phyloP scores from a whole-genome alignment of 139 green algal genomes.

The Asterochloris erici region DNA sequence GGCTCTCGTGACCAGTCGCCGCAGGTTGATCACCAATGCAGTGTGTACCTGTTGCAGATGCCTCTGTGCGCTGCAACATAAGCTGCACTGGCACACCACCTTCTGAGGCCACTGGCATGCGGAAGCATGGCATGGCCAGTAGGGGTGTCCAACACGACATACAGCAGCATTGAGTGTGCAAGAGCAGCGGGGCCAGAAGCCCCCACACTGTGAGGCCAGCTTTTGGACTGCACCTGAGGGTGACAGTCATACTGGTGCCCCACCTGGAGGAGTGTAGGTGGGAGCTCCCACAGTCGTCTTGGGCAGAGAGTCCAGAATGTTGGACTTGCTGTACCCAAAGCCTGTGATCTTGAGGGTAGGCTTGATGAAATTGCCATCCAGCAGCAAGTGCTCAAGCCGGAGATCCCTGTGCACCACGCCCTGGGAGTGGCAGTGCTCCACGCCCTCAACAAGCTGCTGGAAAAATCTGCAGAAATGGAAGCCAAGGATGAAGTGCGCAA shows the following conservation, averaged over 20 bases:
- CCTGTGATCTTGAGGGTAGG: constrained; percentile 28
- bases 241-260: too few species aligned
- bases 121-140: neutral
- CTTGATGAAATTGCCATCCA: constrained; percentile 15
- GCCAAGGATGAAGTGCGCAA: neutral
- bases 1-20: too few species aligned
- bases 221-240: too few species aligned
- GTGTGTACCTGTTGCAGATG: too few species aligned
- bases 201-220: too few species aligned
- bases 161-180: too few species aligned
- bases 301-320: constrained; percentile 21
- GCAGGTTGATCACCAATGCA: too few species aligned
- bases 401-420: constrained; percentile 46
- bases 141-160: too few species aligned
- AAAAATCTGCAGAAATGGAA: constrained; percentile 3
- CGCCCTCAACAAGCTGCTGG: constrained; percentile 21
- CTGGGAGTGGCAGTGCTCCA: constrained; percentile 25
- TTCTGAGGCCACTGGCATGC: too few species aligned
- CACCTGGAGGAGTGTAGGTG: constrained; percentile 42
- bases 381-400: constrained; percentile 62
- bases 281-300: constrained; percentile 20
- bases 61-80: too few species aligned
- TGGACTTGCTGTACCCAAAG: constrained; percentile 21
- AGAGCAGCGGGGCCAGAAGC: neutral
- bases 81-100: too few species aligned